phyloP scores from a whole-genome alignment of 805 yeast genomes.

The Maudiozyma saulgeensis region DNA sequence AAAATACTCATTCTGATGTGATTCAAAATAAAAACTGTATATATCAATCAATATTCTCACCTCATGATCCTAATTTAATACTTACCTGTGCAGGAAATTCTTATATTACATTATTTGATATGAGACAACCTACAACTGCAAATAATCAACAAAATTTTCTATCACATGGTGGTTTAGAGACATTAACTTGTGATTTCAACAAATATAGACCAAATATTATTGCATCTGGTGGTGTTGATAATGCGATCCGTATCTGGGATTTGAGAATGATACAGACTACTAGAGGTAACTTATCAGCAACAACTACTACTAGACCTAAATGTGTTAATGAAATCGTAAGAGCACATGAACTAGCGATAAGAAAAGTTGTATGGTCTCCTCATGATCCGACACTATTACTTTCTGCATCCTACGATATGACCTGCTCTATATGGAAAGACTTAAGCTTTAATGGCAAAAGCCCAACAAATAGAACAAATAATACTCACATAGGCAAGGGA shows the following conservation, averaged over 20 bases:
- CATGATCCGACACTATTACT: slow-evolving; percentile 63
- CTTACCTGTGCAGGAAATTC: slow-evolving; percentile 67
- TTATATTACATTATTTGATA: slow-evolving; percentile 72
- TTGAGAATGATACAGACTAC: slow-evolving; percentile 42
- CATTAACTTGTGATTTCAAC: slow-evolving; percentile 79
- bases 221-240: slow-evolving; percentile 91
- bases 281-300: neutral
- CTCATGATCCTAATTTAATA: slow-evolving; percentile 66
- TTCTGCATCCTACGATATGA: slow-evolving; percentile 87
- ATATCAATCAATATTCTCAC: slow-evolving; percentile 75
- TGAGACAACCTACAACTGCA: slow-evolving; percentile 55
- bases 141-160: slow-evolving; percentile 39
- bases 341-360: slow-evolving; percentile 74
- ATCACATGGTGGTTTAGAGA: slow-evolving; percentile 75
- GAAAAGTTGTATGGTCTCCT: slow-evolving; percentile 83
- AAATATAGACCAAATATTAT: slow-evolving; percentile 71
- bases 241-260: slow-evolving; percentile 80
- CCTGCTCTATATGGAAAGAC: slow-evolving; percentile 79
- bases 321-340: slow-evolving; percentile 75
- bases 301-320: neutral
- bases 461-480: slow-evolving; percentile 35
- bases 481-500: slow-evolving; percentile 39
- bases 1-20: slow-evolving; percentile 16
- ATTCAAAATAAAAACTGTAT: slow-evolving; percentile 46
- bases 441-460: slow-evolving; percentile 49